Base-by-base conservation (phyloP, 106 monocot genomes). In the Triglochin maritima region DNA sequence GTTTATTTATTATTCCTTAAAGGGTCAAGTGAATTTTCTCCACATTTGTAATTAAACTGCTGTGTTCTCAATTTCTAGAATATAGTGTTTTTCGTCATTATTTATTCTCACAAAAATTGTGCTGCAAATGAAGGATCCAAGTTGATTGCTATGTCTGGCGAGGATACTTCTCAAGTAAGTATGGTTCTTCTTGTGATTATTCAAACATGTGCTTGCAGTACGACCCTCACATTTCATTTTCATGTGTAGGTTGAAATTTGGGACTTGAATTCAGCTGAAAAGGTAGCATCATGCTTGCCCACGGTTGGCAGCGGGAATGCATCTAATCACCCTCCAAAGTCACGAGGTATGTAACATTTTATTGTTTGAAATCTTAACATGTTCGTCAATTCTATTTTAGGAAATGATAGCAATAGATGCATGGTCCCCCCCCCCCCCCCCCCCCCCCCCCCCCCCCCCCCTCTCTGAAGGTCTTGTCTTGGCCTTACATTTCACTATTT, bases 61-160 rank as follows among this genome's bases (percentile, higher is more conserved):
- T 57, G 16, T 57, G 57, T 15, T 57, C 13, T 15, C 12, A 41
- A 6, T 41, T 41, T 42, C 6, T 9, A 60, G 10, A 44, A 59
- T 59, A 6, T 4, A 13, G 16, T 29, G 2, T 62, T 63, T 13
- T 46, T 4, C 44, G 10, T 15, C 63, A 52, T 73, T 55, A 42
- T 45, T 75, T 50, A 0, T 48, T 4, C 50, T 73, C 57, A 48
- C 44, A 50, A 71, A 82, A 78, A 48, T 10, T 54, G 13, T 63
- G 46, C 17, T 16, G 9, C 59, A 5, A 55, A 43, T 44, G 15
- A 66, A 43, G 72, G 69, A 67, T 16, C 29, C 43, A 71, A 69
- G 49, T 57, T 94, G 50, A 75, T 95, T 83, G 95, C 83, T 69
- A 49, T 87, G 48, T 85, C 87, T 11, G 95, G 95, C 13, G 87